Evolutionary conservation across 75 land plant species (phyloP).

Genomic region (Pinus taeda): DNA sequence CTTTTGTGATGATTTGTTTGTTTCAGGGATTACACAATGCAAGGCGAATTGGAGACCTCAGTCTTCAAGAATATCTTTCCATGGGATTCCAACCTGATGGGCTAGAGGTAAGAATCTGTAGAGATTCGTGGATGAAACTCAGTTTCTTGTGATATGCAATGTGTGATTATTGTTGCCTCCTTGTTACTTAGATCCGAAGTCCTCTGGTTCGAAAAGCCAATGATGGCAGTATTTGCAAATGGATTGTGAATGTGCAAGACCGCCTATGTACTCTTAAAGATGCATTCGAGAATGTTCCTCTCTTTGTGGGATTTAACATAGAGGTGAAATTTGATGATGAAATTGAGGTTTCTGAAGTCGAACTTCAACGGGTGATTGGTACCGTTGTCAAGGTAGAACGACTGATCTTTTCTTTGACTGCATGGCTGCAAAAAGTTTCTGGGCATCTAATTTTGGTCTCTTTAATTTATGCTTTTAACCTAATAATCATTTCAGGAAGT

Average conservation of each 20-base stretch:
- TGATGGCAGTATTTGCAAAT: slow-evolving; percentile 52
- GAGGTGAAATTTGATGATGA: slow-evolving; percentile 86
- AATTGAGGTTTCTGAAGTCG: slow-evolving; percentile 33
- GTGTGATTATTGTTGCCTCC: neutral
- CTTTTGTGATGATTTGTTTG: neutral
- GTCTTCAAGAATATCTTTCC: slow-evolving; percentile 6
- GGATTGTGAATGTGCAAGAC: slow-evolving; percentile 75
- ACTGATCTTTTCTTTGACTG: neutral
- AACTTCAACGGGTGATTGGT: neutral
- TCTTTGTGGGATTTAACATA: slow-evolving; percentile 77
- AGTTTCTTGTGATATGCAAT: neutral
- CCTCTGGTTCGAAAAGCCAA: slow-evolving; percentile 46
- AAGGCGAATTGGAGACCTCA: slow-evolving; percentile 8
- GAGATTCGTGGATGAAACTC: neutral
- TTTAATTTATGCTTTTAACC: neutral
- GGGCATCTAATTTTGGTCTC: neutral
- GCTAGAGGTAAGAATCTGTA: neutral
- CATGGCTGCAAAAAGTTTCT: neutral
- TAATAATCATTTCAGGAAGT: slow-evolving; percentile 41
- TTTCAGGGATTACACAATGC: neutral
- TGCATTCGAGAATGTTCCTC: slow-evolving; percentile 69
- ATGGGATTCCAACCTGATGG: slow-evolving; percentile 8
- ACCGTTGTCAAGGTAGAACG: neutral
- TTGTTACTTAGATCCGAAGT: slow-evolving; percentile 36
- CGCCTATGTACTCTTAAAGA: slow-evolving; percentile 72